Evolutionary conservation across 371 early-diverging fungal species (phyloP).

Genomic region (Mucor lusitanicus): DNA sequence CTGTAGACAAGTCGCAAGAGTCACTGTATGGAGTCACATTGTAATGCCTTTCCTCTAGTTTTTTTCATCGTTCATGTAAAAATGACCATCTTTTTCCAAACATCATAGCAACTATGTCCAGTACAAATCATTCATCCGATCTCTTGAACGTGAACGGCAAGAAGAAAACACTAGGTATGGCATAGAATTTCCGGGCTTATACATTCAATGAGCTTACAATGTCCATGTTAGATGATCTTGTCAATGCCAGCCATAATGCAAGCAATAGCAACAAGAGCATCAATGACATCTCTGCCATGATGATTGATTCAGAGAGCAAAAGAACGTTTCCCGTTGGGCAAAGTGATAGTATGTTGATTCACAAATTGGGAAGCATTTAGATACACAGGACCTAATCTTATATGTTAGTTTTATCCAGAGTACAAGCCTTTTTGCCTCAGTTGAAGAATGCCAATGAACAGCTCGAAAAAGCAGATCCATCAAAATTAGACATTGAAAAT

Average conservation of each 20-base stretch:
- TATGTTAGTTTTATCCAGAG: conserved; percentile 46
- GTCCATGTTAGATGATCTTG: not conserved
- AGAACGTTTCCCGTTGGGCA: conserved; percentile 27
- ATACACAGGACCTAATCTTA: not conserved
- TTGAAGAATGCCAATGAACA: conserved; percentile 57
- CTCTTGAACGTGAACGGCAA: conserved; percentile 29
- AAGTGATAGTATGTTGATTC: conserved; percentile 31
- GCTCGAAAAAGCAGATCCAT: conserved; percentile 40
- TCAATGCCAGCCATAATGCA: not conserved
- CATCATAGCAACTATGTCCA: conserved; percentile 6
- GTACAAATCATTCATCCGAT: conserved; percentile 21
- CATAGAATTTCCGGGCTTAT: not conserved
- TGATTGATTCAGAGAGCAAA: conserved; percentile 21
- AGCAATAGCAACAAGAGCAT: conserved; percentile 2
- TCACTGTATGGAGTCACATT: conserved; percentile 2
- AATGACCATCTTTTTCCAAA: not conserved
- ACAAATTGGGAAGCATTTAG: not conserved
- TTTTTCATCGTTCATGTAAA: not conserved
- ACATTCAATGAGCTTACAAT: not conserved
- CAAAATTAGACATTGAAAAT: conserved; percentile 58
- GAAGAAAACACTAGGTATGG: conserved; percentile 27
- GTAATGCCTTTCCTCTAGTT: not conserved
- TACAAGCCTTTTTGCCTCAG: conserved; percentile 62
- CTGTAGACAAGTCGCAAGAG: not conserved
- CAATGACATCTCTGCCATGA: conserved; percentile 12